Evolutionary conservation across 371 early-diverging fungal species (phyloP).

Genomic region (Mortierella sp.): DNA sequence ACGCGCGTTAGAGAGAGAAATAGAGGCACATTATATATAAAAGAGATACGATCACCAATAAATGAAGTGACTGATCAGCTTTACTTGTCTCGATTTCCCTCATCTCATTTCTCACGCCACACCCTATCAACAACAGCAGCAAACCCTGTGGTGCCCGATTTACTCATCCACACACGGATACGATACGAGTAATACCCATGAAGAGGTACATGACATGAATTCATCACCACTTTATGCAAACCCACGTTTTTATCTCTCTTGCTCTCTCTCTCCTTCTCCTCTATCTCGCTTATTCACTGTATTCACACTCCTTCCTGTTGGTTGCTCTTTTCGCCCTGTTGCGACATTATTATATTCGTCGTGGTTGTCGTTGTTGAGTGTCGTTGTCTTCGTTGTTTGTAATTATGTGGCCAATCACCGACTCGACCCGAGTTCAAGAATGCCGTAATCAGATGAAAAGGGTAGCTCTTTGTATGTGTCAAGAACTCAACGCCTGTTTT

Average conservation of each 20-base stretch:
- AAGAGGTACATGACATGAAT: neutral
- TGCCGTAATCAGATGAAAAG: constrained; percentile 11
- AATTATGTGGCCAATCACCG: neutral
- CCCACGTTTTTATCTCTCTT: constrained; percentile 6
- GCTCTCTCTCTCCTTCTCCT: neutral
- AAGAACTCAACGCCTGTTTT: neutral
- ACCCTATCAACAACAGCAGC: neutral
- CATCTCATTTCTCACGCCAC: neutral
- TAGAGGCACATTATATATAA: no score
- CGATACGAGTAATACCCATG: neutral
- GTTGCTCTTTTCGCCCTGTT: neutral
- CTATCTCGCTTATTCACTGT: neutral
- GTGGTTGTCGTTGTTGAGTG: neutral
- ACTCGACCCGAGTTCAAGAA: constrained; percentile 1
- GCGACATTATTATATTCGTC: neutral
- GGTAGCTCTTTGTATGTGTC: neutral
- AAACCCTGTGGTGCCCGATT: neutral
- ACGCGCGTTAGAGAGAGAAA: neutral
- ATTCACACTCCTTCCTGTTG: neutral
- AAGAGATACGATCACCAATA: neutral
- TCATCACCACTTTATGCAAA: neutral
- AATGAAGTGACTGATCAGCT: neutral
- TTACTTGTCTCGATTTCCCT: neutral
- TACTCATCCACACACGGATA: neutral
- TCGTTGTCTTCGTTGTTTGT: constrained; percentile 3